These are phyloP conservation scores for Rosa multiflora DNA, from an alignment of 306 rosid species.

Conservation along the genomic window DNA sequence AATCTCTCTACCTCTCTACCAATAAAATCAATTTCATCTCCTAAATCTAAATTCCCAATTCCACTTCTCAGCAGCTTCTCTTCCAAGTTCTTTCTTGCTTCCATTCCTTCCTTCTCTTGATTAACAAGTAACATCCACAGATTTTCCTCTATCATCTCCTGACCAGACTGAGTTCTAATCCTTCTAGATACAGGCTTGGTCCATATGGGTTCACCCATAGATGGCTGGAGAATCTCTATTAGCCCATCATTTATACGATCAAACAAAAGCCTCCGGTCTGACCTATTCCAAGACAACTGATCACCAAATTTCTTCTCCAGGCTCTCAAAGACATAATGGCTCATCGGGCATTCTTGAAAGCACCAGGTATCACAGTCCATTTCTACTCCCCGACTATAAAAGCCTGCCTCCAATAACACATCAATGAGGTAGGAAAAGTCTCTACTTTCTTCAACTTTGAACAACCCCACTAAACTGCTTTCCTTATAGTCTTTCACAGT, in stretches of 20 bases:
- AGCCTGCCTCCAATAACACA: slow-evolving; percentile 60
- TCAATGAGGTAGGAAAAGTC: slow-evolving; percentile 74
- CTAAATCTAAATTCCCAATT: slow-evolving; percentile 56
- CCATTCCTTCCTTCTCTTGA: slow-evolving; percentile 57
- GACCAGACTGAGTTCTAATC: slow-evolving; percentile 35
- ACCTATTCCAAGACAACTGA: slow-evolving; percentile 68
- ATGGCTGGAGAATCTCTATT: slow-evolving; percentile 50
- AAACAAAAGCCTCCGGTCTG: slow-evolving; percentile 75
- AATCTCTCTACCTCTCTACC: slow-evolving; percentile 60
- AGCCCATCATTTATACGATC: slow-evolving; percentile 68
- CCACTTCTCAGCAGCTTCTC: slow-evolving; percentile 48
- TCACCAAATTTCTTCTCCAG: slow-evolving; percentile 81
- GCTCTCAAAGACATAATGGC: slow-evolving; percentile 52
- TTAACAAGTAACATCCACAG: slow-evolving; percentile 64
- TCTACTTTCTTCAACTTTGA: slow-evolving; percentile 59
- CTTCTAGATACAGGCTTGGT: slow-evolving; percentile 54
- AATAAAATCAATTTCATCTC: slow-evolving; percentile 54
- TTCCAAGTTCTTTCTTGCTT: slow-evolving; percentile 34
- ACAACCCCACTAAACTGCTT: slow-evolving; percentile 31
- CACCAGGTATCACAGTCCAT: slow-evolving; percentile 46
- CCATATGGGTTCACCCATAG: slow-evolving; percentile 48
- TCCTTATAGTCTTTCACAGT: slow-evolving; percentile 30
- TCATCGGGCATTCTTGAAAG: slow-evolving; percentile 58
- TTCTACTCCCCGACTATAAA: slow-evolving; percentile 31
- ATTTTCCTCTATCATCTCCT: slow-evolving; percentile 63